Base-by-base conservation (phyloP, 2,329 filamentous ascomycete genomes). In the Phialocephala sp. region DNA sequence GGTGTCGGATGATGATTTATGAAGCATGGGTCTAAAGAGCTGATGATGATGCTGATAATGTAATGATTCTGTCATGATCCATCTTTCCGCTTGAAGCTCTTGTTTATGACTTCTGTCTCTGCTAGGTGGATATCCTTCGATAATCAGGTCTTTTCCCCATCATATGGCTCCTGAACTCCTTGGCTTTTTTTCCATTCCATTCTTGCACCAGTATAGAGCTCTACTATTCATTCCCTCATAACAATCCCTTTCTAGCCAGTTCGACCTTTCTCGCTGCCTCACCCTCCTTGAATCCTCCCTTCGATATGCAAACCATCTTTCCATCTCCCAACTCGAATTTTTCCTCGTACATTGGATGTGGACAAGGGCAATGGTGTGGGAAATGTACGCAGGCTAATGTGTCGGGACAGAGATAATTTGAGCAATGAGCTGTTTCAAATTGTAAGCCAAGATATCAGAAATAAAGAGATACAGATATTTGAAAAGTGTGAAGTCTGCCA, bases 381-480 rank as follows among this genome's bases (percentile, higher is more conserved):
- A 97, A 95, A 77, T 96, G 90, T 8, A 99, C 95, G 81, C 95
- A 99, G 41, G 94, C 91, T 80, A 99, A 86, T 0, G 95, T 98
- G 70, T 93, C 92, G 1, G 95, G 94, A 77, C 95, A 99, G 63
- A 99, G 89, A 77, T 97, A 99, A 72, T 94, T 94, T 74, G 92
- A 88, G 83, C 95, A 99, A 73, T 88, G 85, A n/a, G 93, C 92
- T 92, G 41, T 74, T 36, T 12, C 11, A 5, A 22, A 2, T 58
- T 20, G 35, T 37, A 41, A 32, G 39, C 36, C 8, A 37, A 24
- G 35, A 6, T 6, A 32, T 32, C 27, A 32, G 27, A 3, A 32
- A 32, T 32, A 32, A 32, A 32, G 27, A 32, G 27, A 32, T 32
- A 32, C 27, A 32, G 6, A 3, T 32, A 6, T 32, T 32, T 32